Evolutionary conservation across 148 eudicot genomes (phyloP).

Genomic region (Rhododendron molle): DNA sequence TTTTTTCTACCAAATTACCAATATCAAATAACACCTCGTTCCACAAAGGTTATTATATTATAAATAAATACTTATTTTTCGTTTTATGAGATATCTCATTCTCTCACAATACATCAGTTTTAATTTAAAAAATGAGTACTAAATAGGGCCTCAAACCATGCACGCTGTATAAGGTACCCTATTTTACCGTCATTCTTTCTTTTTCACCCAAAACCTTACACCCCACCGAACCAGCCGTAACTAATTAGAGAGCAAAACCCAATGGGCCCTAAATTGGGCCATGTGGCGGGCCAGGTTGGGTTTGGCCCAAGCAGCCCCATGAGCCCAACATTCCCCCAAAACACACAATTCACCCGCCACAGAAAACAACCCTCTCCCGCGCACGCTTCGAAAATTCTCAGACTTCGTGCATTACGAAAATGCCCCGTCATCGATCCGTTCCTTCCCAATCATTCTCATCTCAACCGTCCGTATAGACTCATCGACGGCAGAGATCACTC

Average conservation of each 20-base stretch:
- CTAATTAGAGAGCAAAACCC: no score
- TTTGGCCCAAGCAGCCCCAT: not conserved
- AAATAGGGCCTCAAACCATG: no score
- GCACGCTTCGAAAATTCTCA: not conserved
- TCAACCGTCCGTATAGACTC: not conserved
- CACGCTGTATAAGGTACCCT: no score
- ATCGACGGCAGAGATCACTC: not conserved
- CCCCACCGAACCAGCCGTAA: no score
- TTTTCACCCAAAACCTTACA: no score
- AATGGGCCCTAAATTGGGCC: not conserved
- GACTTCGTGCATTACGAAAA: not conserved
- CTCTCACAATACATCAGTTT: no score
- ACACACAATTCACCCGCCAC: not conserved
- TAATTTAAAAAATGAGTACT: no score
- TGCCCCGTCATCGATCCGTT: not conserved
- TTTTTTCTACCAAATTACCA: no score
- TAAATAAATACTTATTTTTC: no score
- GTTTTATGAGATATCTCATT: fast-evolving
- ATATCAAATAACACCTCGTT: no score
- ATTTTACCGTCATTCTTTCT: no score
- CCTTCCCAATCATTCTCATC: not conserved
- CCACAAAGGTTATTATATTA: no score
- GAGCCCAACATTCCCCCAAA: not conserved
- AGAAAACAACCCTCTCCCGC: not conserved
- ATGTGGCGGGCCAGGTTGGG: not conserved